Base-by-base conservation (phyloP, 306 rosid species). In the Malus asiatica region DNA sequence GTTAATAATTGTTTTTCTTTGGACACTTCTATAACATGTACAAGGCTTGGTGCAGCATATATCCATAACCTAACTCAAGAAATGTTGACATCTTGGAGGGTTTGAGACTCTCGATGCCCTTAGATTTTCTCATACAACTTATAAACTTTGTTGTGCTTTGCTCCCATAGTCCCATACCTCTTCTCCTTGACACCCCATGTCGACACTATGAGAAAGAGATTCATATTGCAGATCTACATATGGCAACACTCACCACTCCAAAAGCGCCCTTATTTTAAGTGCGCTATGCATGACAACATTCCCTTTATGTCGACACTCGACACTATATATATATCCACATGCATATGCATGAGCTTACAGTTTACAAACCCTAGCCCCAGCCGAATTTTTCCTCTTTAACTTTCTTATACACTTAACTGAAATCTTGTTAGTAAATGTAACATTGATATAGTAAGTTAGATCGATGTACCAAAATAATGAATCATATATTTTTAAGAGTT, bases 21-120 rank as follows among this genome's bases (percentile, higher is more conserved):
- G 62, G 27, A 58, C 15, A n/a, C 29, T 58, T n/a, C 62, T n/a
- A 9, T 58, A 11, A 58, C 63, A 58, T 58, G 63, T 10, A 58
- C 63, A 10, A n/a, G 29, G 63, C 63, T 58, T 58, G 63, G 63
- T 58, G 29, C 38, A 33, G 63, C 63, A 58, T 58, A n/a, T 58
- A 5, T 58, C 27, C 12, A 10, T 93, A 5, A 90, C 84, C 35
- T 87, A 20, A 6, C 89, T 90, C 85, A 90, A 89, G 57, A 93
- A 11, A 48, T 91, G 98, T 91, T 88, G 80, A 91, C 97, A 87
- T 91, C 38, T 88, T 85, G 82, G 84, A 80, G 42, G 93, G 89
- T 73, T 87, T 89, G n/a, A 88, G 96, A 71, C 71, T 71, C 51
- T 86, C 86, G 0, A 90, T 91, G 25, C 83, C 46, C 16, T 61